Conservation (phyloP, 257 asterid genomes). For the Eustoma russellianum region DNA sequence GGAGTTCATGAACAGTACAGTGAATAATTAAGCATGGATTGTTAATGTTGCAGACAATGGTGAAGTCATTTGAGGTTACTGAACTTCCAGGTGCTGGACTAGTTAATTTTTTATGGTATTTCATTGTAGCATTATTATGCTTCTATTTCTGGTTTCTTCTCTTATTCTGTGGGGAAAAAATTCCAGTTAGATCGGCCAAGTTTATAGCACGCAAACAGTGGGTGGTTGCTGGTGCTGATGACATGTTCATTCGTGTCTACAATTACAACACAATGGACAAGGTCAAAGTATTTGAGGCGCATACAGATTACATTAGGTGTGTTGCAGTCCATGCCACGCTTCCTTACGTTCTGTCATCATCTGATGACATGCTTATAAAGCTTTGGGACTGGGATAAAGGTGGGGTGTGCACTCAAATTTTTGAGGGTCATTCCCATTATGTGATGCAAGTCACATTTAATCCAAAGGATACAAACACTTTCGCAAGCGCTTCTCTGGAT, state of each 20-base stretch:
- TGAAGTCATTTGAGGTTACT: constrained; percentile 86
- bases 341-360: constrained; percentile 89
- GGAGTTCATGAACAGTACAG: too few relatives aligned
- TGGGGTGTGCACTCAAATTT: constrained; percentile 91
- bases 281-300: constrained; percentile 94
- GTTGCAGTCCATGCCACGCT: constrained; percentile 98
- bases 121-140: constrained; percentile 1
- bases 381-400: constrained; percentile 99
- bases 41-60: constrained; percentile 65
- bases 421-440: constrained; percentile 98
- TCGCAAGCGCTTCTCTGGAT: constrained; percentile 99
- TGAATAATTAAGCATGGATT: too few relatives aligned
- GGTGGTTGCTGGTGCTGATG: constrained; percentile 99
- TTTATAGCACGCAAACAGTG: constrained; percentile 90
- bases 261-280: constrained; percentile 98
- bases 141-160: not conserved
- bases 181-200: constrained; percentile 95
- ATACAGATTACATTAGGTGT: constrained; percentile 96
- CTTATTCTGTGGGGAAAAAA: constrained; percentile 15
- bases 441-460: constrained; percentile 99
- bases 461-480: constrained; percentile 97
- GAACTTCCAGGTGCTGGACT: constrained; percentile 81
- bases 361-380: constrained; percentile 99
- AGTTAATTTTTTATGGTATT: constrained; percentile 12
- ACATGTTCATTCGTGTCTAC: constrained; percentile 92